Conservation (phyloP, 1,284 basidiomycete species). For the Melanopsichium pennsylvanicum region DNA sequence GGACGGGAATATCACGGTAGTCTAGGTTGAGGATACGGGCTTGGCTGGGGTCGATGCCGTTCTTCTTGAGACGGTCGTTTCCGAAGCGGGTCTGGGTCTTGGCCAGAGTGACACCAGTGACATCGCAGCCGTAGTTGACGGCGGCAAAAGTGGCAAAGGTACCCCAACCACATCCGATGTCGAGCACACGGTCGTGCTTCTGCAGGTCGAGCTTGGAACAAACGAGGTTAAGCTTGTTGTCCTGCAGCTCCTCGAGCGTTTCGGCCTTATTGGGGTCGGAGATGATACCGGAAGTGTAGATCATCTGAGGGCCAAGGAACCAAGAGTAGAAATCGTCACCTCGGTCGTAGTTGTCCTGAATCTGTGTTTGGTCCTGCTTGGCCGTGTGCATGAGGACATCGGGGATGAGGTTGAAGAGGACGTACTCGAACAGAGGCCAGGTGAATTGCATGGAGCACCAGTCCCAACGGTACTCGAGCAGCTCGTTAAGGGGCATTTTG, state of each 20-base stretch:
- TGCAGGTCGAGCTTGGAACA: constrained; percentile 93
- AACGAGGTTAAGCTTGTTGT: constrained; percentile 95
- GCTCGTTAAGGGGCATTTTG: constrained; percentile 91
- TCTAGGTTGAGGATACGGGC: constrained; percentile 93
- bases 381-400: constrained; percentile 91
- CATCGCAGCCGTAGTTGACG: constrained; percentile 95
- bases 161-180: constrained; percentile 98
- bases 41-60: constrained; percentile 77
- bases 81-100: constrained; percentile 92
- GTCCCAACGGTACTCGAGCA: constrained; percentile 93
- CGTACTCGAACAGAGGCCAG: constrained; percentile 89
- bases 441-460: constrained; percentile 89
- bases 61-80: constrained; percentile 82
- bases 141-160: constrained; percentile 92
- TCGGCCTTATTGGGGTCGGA: constrained; percentile 78
- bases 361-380: constrained; percentile 91
- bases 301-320: constrained; percentile 95
- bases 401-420: constrained; percentile 85
- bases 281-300: constrained; percentile 95
- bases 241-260: constrained; percentile 93
- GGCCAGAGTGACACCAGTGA: constrained; percentile 91
- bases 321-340: constrained; percentile 70
- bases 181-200: constrained; percentile 82
- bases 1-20: constrained; percentile 88
- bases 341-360: constrained; percentile 96